Conservation (phyloP, 2,329 filamentous ascomycete genomes). For the Orbilia oligospora region DNA sequence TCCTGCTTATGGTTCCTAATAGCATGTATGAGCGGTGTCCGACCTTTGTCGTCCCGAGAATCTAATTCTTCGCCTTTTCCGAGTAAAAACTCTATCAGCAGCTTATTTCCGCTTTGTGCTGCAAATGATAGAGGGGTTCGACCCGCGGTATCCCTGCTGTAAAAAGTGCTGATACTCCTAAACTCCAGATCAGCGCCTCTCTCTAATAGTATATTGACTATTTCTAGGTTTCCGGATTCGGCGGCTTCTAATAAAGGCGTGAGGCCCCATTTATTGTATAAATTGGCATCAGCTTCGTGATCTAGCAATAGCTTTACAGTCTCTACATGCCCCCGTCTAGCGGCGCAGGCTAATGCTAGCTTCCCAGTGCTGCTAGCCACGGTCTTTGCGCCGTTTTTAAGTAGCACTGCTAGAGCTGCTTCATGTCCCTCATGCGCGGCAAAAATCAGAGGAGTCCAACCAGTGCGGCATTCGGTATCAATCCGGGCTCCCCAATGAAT, state of each 20-base stretch:
- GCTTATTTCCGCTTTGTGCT: slow-evolving; percentile 19
- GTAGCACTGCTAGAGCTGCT: neutral
- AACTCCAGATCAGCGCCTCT: neutral
- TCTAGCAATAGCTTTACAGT: neutral
- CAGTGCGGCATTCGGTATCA: neutral
- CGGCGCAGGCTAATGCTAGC: neutral
- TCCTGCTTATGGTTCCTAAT: neutral
- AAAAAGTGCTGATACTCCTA: too few relatives aligned
- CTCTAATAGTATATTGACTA: slow-evolving; percentile 27
- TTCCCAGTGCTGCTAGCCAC: too few relatives aligned
- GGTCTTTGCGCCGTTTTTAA: neutral
- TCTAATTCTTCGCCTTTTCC: neutral
- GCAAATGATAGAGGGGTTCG: slow-evolving; percentile 57
- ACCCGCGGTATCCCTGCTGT: neutral
- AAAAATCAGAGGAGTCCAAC: neutral
- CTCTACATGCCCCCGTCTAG: neutral
- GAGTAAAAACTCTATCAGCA: slow-evolving; percentile 8
- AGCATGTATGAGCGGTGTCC: neutral
- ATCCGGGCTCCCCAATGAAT: neutral
- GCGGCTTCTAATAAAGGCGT: neutral
- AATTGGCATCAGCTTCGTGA: neutral
- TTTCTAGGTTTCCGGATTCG: slow-evolving; percentile 13
- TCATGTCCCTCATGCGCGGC: neutral
- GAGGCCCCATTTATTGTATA: too few relatives aligned
- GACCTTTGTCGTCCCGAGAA: neutral